phyloP scores from a whole-genome alignment of 2,329 filamentous ascomycete genomes.

The Akanthomyces uredinophilus region DNA sequence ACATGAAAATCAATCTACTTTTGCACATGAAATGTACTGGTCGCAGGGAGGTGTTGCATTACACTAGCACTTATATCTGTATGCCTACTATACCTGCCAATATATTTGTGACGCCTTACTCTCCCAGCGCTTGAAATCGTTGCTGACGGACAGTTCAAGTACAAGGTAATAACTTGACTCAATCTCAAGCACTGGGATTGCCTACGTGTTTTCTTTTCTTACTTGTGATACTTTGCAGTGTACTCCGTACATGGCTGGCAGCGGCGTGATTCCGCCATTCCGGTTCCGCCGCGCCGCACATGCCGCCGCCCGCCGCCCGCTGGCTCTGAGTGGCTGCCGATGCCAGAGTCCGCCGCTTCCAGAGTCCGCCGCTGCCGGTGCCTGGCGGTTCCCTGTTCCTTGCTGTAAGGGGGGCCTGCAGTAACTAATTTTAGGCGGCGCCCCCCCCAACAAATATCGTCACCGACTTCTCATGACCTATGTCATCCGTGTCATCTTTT shows the following conservation, averaged over 20 bases:
- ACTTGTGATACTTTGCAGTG: not conserved
- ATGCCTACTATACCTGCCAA: not conserved
- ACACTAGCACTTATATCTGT: not conserved
- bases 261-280: not conserved
- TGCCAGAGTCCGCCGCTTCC: not conserved
- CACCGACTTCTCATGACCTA: slow-evolving; percentile 11
- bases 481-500: slow-evolving; percentile 7
- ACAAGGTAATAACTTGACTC: too few relatives aligned
- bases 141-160: too few relatives aligned
- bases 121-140: too few relatives aligned
- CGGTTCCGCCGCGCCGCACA: not conserved
- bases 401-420: not conserved
- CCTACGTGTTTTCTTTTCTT: not conserved
- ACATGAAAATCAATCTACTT: too few relatives aligned
- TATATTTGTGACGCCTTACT: not conserved
- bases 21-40: not conserved
- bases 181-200: not conserved
- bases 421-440: not conserved
- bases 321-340: not conserved
- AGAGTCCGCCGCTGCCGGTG: not conserved
- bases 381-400: slow-evolving; percentile 9
- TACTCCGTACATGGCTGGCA: not conserved
- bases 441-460: slow-evolving; percentile 15
- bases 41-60: not conserved
- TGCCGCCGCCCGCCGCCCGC: not conserved